Evolutionary conservation across 345 rosid genomes (phyloP).

Genomic region (Bruguiera gymnorhiza): DNA sequence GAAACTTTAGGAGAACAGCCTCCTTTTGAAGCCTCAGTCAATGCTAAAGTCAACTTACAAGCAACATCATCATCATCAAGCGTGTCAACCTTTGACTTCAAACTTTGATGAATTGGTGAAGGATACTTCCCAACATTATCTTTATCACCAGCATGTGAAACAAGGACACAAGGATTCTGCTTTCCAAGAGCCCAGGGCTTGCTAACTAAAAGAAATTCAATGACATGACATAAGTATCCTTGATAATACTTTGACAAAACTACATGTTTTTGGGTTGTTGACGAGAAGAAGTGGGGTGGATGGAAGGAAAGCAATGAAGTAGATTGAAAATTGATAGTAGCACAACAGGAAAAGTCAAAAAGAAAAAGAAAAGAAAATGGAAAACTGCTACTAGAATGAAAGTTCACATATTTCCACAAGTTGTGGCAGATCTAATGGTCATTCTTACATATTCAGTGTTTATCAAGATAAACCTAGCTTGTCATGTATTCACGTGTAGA

Average conservation of each 20-base stretch:
- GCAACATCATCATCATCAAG: constrained; percentile 74
- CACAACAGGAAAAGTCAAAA: neutral
- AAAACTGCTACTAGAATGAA: neutral
- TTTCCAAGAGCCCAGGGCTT: constrained; percentile 79
- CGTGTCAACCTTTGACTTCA: constrained; percentile 43
- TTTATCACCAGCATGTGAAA: constrained; percentile 53
- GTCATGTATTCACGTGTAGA: neutral
- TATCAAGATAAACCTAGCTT: constrained; percentile 3
- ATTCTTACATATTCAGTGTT: neutral
- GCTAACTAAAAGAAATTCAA: constrained; percentile 45
- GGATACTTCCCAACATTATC: constrained; percentile 44
- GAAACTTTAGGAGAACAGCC: constrained; percentile 62
- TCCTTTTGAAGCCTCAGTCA: constrained; percentile 76
- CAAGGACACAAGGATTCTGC: constrained; percentile 78
- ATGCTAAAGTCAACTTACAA: constrained; percentile 65
- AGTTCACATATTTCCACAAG: neutral
- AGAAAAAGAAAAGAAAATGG: neutral
- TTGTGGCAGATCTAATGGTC: neutral
- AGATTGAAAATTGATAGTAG: neutral
- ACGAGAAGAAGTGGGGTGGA: neutral
- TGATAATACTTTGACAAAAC: constrained; percentile 2
- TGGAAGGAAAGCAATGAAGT: neutral
- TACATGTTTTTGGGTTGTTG: neutral
- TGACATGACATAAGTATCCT: constrained; percentile 15
- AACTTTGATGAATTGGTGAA: constrained; percentile 54